Conservation (phyloP, 768 basidiomycete species). For the Lactarius psammicola region DNA sequence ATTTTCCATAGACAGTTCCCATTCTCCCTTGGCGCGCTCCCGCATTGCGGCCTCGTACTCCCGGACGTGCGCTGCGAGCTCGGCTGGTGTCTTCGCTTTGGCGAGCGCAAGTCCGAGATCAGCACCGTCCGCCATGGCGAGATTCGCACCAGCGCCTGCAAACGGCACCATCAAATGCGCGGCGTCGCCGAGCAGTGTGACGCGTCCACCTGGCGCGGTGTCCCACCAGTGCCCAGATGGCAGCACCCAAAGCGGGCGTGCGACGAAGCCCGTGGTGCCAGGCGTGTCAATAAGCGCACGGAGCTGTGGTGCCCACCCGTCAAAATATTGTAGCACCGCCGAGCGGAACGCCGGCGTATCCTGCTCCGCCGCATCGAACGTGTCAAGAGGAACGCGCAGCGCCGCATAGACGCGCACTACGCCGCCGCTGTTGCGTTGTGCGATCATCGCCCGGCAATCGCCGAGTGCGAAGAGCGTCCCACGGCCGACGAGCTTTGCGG, state of each 20-base stretch:
- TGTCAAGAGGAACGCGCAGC: constrained; percentile 11
- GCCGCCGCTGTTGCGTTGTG: constrained; percentile 38
- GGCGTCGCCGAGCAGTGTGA: constrained; percentile 38
- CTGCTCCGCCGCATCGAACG: background rate
- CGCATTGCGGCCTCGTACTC: constrained; percentile 22
- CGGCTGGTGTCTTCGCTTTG: constrained; percentile 14
- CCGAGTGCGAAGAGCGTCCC: constrained; percentile 35
- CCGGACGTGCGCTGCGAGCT: constrained; percentile 1
- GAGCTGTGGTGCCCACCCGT: constrained; percentile 13
- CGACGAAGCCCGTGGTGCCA: constrained; percentile 17
- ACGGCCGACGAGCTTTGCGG: constrained; percentile 31
- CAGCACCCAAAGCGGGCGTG: constrained; percentile 27
- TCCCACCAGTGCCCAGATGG: constrained; percentile 25
- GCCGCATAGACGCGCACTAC: constrained; percentile 19
- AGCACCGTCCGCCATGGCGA: constrained; percentile 35
- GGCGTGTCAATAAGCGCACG: constrained; percentile 23
- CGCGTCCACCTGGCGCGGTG: constrained; percentile 19
- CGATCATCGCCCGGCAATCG: constrained; percentile 33
- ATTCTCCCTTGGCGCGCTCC: constrained; percentile 8
- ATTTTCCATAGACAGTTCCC: constrained; percentile 11
- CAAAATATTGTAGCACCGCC: background rate
- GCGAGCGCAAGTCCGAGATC: constrained; percentile 25
- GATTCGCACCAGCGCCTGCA: constrained; percentile 41
- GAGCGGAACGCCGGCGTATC: background rate
- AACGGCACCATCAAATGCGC: constrained; percentile 42